These are phyloP conservation scores for Vigna angularis DNA, from an alignment of 306 rosid species.

Conservation along the genomic window DNA sequence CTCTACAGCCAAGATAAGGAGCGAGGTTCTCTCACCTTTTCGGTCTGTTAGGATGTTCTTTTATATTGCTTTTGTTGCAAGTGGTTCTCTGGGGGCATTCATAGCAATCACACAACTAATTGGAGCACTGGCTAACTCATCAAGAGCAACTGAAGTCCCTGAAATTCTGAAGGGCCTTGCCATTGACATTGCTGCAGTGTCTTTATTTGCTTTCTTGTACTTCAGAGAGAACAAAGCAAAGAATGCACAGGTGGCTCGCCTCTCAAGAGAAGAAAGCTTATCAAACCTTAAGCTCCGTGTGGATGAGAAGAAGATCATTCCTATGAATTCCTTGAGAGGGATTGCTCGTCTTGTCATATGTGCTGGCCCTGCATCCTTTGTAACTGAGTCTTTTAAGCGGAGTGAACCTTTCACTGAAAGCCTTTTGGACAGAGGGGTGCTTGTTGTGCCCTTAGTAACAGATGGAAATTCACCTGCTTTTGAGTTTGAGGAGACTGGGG, in stretches of 20 bases:
- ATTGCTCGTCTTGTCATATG: slow-evolving; percentile 89
- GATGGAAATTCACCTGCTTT: slow-evolving; percentile 69
- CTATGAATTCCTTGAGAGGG: slow-evolving; percentile 76
- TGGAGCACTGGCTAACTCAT: slow-evolving; percentile 74
- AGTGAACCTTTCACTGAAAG: slow-evolving; percentile 79
- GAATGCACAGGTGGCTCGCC: slow-evolving; percentile 77
- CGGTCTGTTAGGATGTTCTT: slow-evolving; percentile 92
- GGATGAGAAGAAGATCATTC: slow-evolving; percentile 68
- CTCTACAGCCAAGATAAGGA: slow-evolving; percentile 84
- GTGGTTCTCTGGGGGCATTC: slow-evolving; percentile 74
- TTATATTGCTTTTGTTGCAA: slow-evolving; percentile 72
- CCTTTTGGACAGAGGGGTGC: slow-evolving; percentile 88
- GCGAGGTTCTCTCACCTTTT: slow-evolving; percentile 85
- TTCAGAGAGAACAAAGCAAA: slow-evolving; percentile 78
- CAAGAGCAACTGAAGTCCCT: slow-evolving; percentile 65
- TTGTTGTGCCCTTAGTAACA: slow-evolving; percentile 78
- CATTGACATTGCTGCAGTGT: slow-evolving; percentile 83
- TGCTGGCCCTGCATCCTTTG: slow-evolving; percentile 75
- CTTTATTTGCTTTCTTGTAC: slow-evolving; percentile 79
- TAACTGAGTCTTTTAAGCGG: slow-evolving; percentile 69
- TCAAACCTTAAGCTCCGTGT: slow-evolving; percentile 87
- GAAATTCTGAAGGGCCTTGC: slow-evolving; percentile 73
- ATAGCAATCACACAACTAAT: slow-evolving; percentile 76
- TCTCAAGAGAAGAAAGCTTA: slow-evolving; percentile 85
- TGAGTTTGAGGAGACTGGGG: slow-evolving; percentile 66